Percentiles rank a stretch among this genome's conserved stretches.
Conservation (phyloP, 345 rosid species). For the Eucalyptus tenuipes region DNA sequence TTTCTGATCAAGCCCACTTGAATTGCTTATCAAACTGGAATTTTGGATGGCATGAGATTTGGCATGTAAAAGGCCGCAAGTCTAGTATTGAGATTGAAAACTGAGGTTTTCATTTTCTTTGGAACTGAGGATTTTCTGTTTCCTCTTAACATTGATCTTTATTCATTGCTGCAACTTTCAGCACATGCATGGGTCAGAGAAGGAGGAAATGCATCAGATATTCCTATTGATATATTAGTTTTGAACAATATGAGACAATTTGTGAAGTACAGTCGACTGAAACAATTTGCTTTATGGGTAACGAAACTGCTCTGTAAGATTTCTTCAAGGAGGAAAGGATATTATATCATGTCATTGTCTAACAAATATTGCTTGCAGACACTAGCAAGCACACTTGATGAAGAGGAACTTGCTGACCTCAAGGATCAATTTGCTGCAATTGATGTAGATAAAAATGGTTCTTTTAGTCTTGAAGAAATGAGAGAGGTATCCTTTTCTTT, state of each 20-base stretch:
- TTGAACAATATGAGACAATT: no score
- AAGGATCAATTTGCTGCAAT: conserved; percentile 95
- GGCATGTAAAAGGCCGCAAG: neutral
- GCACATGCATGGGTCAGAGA: conserved; percentile 99
- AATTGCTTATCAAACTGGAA: neutral
- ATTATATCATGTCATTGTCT: neutral
- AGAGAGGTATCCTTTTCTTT: conserved; percentile 39
- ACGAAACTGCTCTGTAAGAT: neutral
- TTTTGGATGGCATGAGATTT: neutral
- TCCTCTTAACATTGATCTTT: no score
- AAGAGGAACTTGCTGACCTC: conserved; percentile 71
- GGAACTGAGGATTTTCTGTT: no score
- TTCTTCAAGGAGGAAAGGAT: neutral
- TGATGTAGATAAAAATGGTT: conserved; percentile 91
- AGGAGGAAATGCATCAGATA: conserved; percentile 94
- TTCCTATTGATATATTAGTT: no score
- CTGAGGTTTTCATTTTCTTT: no score
- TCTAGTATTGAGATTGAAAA: neutral
- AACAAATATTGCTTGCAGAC: conserved; percentile 34
- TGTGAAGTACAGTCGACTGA: no score
- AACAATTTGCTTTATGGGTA: conserved; percentile 93
- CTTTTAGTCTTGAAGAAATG: conserved; percentile 96
- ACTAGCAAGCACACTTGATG: conserved; percentile 82
- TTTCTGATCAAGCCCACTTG: neutral
- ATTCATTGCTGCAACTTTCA: no score